phyloP scores from a whole-genome alignment of 2,329 filamentous ascomycete species.

The Hymenoscyphus albidus region DNA sequence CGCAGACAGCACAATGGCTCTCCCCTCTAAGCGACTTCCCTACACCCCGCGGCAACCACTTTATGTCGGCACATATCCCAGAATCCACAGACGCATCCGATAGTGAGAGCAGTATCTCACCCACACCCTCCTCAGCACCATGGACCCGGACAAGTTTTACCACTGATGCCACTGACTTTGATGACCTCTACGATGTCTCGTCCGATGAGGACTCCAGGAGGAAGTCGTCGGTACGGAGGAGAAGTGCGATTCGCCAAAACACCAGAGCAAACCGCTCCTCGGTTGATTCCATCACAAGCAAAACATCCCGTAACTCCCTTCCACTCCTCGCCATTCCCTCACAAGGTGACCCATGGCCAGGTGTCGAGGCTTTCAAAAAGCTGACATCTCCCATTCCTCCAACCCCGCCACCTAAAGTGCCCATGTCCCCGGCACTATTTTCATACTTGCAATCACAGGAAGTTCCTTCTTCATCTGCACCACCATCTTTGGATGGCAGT shows the following conservation, averaged over 20 bases:
- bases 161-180: slow-evolving; percentile 70
- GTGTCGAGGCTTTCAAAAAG: slow-evolving; percentile 44
- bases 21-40: slow-evolving; percentile 57
- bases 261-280: slow-evolving; percentile 29
- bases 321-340: slow-evolving; percentile 49
- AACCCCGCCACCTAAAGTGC: slow-evolving; percentile 63
- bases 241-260: slow-evolving; percentile 31
- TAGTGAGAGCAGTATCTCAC: slow-evolving; percentile 44
- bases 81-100: slow-evolving; percentile 56
- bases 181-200: slow-evolving; percentile 80
- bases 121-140: slow-evolving; percentile 51
- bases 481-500: slow-evolving; percentile 82
- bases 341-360: slow-evolving; percentile 44
- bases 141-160: slow-evolving; percentile 61
- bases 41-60: slow-evolving; percentile 64
- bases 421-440: slow-evolving; percentile 72
- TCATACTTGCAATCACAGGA: slow-evolving; percentile 66
- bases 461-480: slow-evolving; percentile 71
- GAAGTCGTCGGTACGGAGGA: slow-evolving; percentile 38
- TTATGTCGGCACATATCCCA: slow-evolving; percentile 59
- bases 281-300: slow-evolving; percentile 23
- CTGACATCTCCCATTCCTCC: slow-evolving; percentile 56
- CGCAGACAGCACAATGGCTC: slow-evolving; percentile 36
- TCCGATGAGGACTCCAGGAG: slow-evolving; percentile 65
- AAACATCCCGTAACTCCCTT: slow-evolving; percentile 36